Conservation (phyloP, 768 basidiomycete genomes). For the Hericium rajendrae region DNA sequence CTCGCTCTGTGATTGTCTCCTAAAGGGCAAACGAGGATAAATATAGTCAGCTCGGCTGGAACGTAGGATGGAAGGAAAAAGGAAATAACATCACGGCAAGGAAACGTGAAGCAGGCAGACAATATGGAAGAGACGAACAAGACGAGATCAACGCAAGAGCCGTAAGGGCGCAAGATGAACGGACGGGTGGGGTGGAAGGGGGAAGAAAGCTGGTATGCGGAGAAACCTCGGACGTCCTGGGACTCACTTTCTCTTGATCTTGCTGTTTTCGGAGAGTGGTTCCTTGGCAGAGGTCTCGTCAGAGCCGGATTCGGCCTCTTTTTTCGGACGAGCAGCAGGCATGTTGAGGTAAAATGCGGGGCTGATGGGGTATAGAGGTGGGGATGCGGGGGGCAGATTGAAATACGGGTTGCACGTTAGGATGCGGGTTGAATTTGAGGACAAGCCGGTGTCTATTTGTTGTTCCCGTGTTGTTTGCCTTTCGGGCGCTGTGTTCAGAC, state of each 20-base stretch:
- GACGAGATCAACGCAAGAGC: conserved; percentile 7
- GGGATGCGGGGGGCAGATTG: conserved; percentile 14
- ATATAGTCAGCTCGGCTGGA: conserved; percentile 21
- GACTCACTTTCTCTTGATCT: conserved; percentile 74
- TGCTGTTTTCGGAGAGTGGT: conserved; percentile 54
- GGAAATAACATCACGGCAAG: conserved; percentile 26
- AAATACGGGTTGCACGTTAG: conserved; percentile 9
- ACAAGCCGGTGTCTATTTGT: conserved; percentile 14
- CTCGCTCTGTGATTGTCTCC: conserved; percentile 82
- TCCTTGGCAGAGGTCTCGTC: conserved; percentile 52
- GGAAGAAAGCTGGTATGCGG: conserved; percentile 40
- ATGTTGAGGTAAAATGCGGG: conserved; percentile 27
- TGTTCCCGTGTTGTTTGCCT: conserved; percentile 16
- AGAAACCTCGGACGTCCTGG: conserved; percentile 43
- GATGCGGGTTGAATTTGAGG: conserved; percentile 10
- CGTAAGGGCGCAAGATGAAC: conserved; percentile 18
- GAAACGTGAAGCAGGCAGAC: not conserved
- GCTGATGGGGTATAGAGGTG: conserved; percentile 19
- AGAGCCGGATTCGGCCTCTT: conserved; percentile 53
- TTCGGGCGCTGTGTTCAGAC: conserved; percentile 6
- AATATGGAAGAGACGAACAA: not conserved
- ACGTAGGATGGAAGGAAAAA: conserved; percentile 19
- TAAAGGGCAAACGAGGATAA: conserved; percentile 28
- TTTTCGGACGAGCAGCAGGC: conserved; percentile 61
- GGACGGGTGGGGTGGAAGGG: conserved; percentile 24